phyloP scores from a whole-genome alignment of 305 asterid species.

The Nicotiana rustica region DNA sequence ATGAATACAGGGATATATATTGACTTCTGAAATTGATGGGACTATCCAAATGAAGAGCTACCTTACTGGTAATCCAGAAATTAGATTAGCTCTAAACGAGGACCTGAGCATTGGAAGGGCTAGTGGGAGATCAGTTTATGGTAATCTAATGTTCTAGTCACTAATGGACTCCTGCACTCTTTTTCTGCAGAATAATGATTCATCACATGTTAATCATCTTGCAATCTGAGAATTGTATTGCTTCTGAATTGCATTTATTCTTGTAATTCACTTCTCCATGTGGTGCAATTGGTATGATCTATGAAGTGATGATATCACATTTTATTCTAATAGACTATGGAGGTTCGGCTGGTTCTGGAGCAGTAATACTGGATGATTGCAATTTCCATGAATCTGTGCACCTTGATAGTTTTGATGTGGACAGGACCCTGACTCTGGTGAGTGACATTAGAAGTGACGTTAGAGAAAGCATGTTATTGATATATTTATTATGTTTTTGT shows the following conservation, averaged over 20 bases:
- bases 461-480: conserved; percentile 30
- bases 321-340: conserved; percentile 64
- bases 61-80: conserved; percentile 96
- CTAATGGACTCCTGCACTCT: conserved; percentile 15
- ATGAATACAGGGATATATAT: conserved; percentile 84
- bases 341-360: conserved; percentile 88
- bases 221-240: conserved; percentile 24
- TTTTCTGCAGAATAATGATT: background rate
- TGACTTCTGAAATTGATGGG: conserved; percentile 99
- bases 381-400: conserved; percentile 99
- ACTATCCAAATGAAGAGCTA: conserved; percentile 99
- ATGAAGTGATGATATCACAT: conserved; percentile 27
- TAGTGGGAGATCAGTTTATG: conserved; percentile 69
- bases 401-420: conserved; percentile 93
- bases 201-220: background rate
- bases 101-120: conserved; percentile 81
- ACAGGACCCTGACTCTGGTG: conserved; percentile 91
- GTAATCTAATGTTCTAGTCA: conserved; percentile 49
- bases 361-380: conserved; percentile 96
- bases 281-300: conserved; percentile 28
- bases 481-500: conserved; percentile 29
- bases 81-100: conserved; percentile 94
- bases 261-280: background rate
- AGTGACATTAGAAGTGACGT: conserved; percentile 45
- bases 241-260: conserved; percentile 11